Percentiles rank a stretch among this genome's conserved stretches.
These are phyloP conservation scores for Pythium vanterpoolii DNA, from an alignment of 352 stramenopile species.

Conservation along the genomic window DNA sequence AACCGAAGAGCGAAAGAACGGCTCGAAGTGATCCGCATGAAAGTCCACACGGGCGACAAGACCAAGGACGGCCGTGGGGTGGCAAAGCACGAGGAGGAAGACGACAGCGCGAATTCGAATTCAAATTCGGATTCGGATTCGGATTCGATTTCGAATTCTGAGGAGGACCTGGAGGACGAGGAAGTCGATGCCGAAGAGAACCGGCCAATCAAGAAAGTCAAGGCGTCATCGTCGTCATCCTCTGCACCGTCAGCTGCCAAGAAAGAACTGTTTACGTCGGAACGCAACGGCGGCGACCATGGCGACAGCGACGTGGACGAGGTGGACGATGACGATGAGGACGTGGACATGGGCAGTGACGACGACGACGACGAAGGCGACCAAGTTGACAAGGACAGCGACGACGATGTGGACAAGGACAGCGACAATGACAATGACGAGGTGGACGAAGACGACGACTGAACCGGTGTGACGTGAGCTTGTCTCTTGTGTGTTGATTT, in stretches of 20 bases:
- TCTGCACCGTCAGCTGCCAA: conserved; percentile 11
- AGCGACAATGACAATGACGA: conserved; percentile 27
- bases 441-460: conserved; percentile 22
- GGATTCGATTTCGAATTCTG: too few relatives aligned
- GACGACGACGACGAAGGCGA: conserved; percentile 34
- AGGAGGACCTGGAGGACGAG: conserved; percentile 17
- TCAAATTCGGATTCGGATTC: background rate
- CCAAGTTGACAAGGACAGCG: conserved; percentile 32
- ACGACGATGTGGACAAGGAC: conserved; percentile 30
- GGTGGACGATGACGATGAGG: conserved; percentile 26
- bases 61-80: conserved; percentile 23
- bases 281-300: conserved; percentile 1
- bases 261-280: conserved; percentile 23
- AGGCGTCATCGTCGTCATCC: conserved; percentile 1
- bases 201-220: conserved; percentile 12
- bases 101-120: conserved; percentile 16
- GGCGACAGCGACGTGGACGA: conserved; percentile 21
- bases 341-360: conserved; percentile 35
- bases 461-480: background rate
- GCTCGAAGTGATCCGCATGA: conserved; percentile 78
- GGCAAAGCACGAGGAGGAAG: conserved; percentile 40
- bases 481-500: background rate
- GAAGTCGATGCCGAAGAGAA: conserved; percentile 18
- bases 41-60: conserved; percentile 34
- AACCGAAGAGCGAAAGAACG: conserved; percentile 79